These are phyloP conservation scores for Phytophthora quininea DNA, from an alignment of 352 stramenopile species.

Conservation along the genomic window DNA sequence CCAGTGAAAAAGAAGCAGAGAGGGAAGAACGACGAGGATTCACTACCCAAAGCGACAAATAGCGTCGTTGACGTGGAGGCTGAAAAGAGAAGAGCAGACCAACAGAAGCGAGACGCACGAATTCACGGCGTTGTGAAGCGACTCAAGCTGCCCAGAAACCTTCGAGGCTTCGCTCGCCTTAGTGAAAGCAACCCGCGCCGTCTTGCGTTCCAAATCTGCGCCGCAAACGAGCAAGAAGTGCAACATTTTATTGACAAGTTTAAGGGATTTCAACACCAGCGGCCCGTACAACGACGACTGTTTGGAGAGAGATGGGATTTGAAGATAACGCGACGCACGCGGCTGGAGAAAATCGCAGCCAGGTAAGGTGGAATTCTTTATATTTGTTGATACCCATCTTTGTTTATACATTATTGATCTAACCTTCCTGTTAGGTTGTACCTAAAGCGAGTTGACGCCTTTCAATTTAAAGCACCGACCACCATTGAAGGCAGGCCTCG, in stretches of 20 bases:
- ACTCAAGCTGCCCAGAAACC: slow-evolving; percentile 29
- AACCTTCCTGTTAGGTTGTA: slow-evolving; percentile 15
- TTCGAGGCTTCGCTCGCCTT: slow-evolving; percentile 24
- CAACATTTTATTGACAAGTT: slow-evolving; percentile 13
- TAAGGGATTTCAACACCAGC: not conserved
- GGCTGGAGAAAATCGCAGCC: slow-evolving; percentile 35
- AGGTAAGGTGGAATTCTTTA: slow-evolving; percentile 15
- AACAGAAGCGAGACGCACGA: slow-evolving; percentile 18
- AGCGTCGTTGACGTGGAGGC: not conserved
- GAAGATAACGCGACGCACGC: slow-evolving; percentile 10
- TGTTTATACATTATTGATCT: not conserved
- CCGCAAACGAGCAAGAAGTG: slow-evolving; percentile 9
- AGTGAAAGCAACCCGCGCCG: slow-evolving; percentile 20
- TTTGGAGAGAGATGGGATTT: not conserved
- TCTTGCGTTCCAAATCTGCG: slow-evolving; percentile 24
- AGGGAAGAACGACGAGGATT: not conserved
- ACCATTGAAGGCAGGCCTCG: slow-evolving; percentile 18
- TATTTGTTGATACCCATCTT: too few relatives aligned
- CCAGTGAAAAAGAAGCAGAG: not conserved
- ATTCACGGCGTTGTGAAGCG: slow-evolving; percentile 13
- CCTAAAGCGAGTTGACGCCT: slow-evolving; percentile 10
- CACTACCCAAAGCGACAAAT: not conserved
- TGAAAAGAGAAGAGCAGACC: not conserved
- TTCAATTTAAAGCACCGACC: slow-evolving; percentile 12
- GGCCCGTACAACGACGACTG: not conserved